phyloP scores from a whole-genome alignment of 176 grass and related monocot species.

The Tillandsia leiboldiana region DNA sequence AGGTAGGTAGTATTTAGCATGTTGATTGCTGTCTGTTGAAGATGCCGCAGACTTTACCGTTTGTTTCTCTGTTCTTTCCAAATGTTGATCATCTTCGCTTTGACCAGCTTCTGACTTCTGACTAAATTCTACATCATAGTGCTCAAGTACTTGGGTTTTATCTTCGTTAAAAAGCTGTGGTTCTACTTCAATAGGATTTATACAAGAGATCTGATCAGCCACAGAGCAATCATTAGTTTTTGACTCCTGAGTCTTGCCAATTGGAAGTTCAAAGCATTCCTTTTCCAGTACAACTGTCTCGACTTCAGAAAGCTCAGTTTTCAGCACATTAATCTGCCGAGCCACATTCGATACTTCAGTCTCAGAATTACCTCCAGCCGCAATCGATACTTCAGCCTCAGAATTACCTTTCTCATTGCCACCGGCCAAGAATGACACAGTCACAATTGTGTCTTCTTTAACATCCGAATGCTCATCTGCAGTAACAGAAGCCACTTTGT shows the following conservation, averaged over 20 bases:
- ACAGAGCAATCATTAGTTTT: neutral
- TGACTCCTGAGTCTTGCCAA: neutral
- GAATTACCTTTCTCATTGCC: neutral
- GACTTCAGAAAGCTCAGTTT: too few species aligned
- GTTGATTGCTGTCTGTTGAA: slow-evolving; percentile 1
- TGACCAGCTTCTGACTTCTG: neutral
- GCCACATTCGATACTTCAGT: too few species aligned
- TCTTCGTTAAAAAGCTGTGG: neutral
- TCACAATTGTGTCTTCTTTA: neutral
- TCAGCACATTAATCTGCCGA: too few species aligned
- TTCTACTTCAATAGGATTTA: neutral
- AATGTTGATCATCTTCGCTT: neutral
- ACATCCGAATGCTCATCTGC: neutral
- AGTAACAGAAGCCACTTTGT: neutral
- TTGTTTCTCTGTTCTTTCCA: neutral
- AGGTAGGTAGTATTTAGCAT: slow-evolving; percentile 44
- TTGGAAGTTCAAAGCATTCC: neutral
- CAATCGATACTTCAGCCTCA: too few species aligned
- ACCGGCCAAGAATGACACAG: neutral
- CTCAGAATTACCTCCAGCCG: too few species aligned
- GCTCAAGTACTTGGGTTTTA: neutral
- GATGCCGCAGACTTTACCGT: neutral
- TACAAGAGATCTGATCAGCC: neutral
- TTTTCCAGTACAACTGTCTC: neutral
- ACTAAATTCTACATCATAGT: neutral